Evolutionary conservation across 169 alveolate genomes (phyloP).

Genomic region (Plasmodium blacklocki): DNA sequence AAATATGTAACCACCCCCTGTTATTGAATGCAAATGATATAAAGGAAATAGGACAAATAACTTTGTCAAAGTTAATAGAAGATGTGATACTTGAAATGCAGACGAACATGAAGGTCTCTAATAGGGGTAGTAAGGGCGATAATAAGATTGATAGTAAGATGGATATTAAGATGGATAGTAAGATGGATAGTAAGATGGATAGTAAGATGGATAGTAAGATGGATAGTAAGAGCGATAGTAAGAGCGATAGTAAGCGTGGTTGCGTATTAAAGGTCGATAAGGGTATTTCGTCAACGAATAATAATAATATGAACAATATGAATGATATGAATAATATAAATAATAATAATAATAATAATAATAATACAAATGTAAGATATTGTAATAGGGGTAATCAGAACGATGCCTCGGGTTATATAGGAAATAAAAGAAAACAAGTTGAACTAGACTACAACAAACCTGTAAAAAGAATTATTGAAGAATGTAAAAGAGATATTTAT

Average conservation of each 20-base stretch:
- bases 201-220: too few species aligned
- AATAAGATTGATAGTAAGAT: slow-evolving; percentile 14
- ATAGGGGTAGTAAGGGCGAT: slow-evolving; percentile 21
- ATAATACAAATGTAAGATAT: too few species aligned
- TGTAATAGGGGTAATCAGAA: too few species aligned
- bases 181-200: slow-evolving; percentile 23
- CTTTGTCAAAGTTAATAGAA: slow-evolving; percentile 75
- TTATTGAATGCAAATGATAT: slow-evolving; percentile 25
- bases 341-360: too few species aligned
- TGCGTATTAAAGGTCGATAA: slow-evolving; percentile 40
- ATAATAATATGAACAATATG: too few species aligned
- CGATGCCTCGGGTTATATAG: not conserved
- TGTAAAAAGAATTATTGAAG: slow-evolving; percentile 54
- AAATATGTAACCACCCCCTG: slow-evolving; percentile 37
- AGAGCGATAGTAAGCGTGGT: slow-evolving; percentile 71
- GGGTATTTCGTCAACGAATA: too few species aligned
- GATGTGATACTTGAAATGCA: slow-evolving; percentile 28
- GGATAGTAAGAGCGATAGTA: slow-evolving; percentile 28
- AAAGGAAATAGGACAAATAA: slow-evolving; percentile 83
- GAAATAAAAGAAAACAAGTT: slow-evolving; percentile 9
- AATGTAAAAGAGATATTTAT: slow-evolving; percentile 34
- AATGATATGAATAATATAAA: too few species aligned
- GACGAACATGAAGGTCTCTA: not conserved
- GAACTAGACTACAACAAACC: slow-evolving; percentile 62
- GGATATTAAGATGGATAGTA: too few species aligned